Evolutionary conservation across 2,329 filamentous ascomycete genomes (phyloP).

Genomic region (Aureobasidium leucospermi): DNA sequence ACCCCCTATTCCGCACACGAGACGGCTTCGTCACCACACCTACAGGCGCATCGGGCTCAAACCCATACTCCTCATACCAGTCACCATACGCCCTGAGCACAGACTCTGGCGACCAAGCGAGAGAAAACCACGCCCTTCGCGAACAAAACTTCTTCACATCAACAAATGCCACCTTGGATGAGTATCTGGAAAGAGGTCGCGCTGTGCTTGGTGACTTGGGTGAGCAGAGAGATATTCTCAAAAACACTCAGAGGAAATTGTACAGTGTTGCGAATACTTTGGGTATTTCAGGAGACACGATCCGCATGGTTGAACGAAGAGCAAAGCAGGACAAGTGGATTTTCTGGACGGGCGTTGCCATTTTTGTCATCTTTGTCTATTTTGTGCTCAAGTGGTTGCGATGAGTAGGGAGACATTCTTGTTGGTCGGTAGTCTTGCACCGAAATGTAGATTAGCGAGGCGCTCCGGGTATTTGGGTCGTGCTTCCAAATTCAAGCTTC

Average conservation of each 20-base stretch:
- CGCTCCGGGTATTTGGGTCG: background rate
- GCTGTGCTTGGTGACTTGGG: slow-evolving; percentile 84
- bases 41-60: slow-evolving; percentile 23
- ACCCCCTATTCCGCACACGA: slow-evolving; percentile 30
- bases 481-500: too few species aligned
- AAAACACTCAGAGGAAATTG: slow-evolving; percentile 82
- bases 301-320: slow-evolving; percentile 88
- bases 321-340: slow-evolving; percentile 98
- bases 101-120: slow-evolving; percentile 22
- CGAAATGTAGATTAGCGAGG: background rate
- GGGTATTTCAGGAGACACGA: slow-evolving; percentile 89
- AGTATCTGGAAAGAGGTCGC: slow-evolving; percentile 85
- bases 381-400: slow-evolving; percentile 78
- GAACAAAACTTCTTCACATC: slow-evolving; percentile 82
- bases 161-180: slow-evolving; percentile 80
- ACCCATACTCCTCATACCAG: slow-evolving; percentile 33
- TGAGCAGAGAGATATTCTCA: slow-evolving; percentile 87
- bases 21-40: slow-evolving; percentile 23
- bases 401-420: slow-evolving; percentile 37
- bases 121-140: slow-evolving; percentile 76
- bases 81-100: slow-evolving; percentile 27
- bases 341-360: slow-evolving; percentile 75
- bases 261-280: slow-evolving; percentile 93
- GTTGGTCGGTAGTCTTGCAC: background rate
- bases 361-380: slow-evolving; percentile 91